A percentile compares a stretch with the other conserved stretches of the same genome.
Evolutionary conservation across 257 asterid genomes (phyloP).

Genomic region (Solanum acaule): DNA sequence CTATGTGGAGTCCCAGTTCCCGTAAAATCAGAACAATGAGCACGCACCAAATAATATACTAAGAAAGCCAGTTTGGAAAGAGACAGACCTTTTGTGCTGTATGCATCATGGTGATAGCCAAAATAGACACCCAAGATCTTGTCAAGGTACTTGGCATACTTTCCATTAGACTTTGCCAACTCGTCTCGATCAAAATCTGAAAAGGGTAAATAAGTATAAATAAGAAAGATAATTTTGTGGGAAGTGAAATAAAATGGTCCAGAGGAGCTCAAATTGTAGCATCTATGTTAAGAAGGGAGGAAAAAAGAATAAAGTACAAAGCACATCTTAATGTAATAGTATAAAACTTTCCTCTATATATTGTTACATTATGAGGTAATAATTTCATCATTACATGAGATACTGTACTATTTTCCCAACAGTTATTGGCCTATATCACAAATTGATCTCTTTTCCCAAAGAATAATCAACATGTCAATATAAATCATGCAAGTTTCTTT

Average conservation of each 20-base stretch:
- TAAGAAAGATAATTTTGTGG: not conserved
- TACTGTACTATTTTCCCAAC: not conserved
- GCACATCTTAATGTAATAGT: not conserved
- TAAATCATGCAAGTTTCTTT: not conserved
- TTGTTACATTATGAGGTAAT: not conserved
- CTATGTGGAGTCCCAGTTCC: constrained; percentile 21
- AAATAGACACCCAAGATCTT: constrained; percentile 79
- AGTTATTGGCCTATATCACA: not conserved
- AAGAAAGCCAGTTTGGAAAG: not conserved
- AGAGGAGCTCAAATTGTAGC: not conserved
- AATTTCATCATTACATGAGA: not conserved
- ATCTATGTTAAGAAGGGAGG: not conserved
- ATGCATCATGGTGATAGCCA: constrained; percentile 76
- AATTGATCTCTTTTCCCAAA: not conserved
- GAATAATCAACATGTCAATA: not conserved
- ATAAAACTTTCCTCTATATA: not conserved
- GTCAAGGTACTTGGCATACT: constrained; percentile 66
- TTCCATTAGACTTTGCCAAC: constrained; percentile 58
- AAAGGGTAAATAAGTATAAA: not conserved
- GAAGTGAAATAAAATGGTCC: not conserved
- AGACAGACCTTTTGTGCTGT: constrained; percentile 66
- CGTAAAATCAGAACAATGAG: not conserved
- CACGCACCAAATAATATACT: not conserved
- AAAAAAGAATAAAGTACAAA: not conserved
- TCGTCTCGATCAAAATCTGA: constrained; percentile 70